Base-by-base conservation (phyloP, 2,329 filamentous ascomycete species). In the Beauveria sp. region DNA sequence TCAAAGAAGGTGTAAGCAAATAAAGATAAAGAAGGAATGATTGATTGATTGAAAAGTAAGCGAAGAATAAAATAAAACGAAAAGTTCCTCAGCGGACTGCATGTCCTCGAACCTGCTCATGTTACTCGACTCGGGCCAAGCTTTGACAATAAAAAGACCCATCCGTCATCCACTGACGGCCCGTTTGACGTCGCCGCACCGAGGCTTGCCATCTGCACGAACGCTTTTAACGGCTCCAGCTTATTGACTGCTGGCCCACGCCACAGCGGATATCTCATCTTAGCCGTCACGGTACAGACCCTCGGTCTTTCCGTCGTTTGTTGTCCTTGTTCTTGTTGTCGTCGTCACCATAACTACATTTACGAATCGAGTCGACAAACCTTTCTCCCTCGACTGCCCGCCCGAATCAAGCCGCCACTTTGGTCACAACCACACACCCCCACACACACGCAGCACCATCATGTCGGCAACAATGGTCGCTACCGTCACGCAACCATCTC, bases 401-500 rank as follows among this genome's bases (percentile, higher is more conserved):
- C 22, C 56, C 31, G 20, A 49, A 58, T 8, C 45, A 49, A 58
- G 26, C 38, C n/a, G 42, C 45, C 20, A 42, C 20, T n/a, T 18
- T 26, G 43, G 16, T 22, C 26, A 42, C 43, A 40, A 40, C 54
- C 6, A 34, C 6, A 34, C 22, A 38, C 16, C 26, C 26, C n/a
- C 3, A 26, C 10, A 40, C 12, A 31, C 16, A 18, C 2, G 16
- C 24, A 43, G 26, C 48, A 31, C 45, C 57, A 40, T 40, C 53
- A 68, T 69, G 66, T 65, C 67, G 49, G 64, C 65, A 31, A 71
- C 72, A 64, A 71, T 73, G 69, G 69, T 74, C 66, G 65, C 74
- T 64, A 74, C 75, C 61, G 72, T 73, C 72, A 68, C 72, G 62
- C 64, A 52, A 62, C 64, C 55, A 20, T 65, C 49, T 60, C 67